Base-by-base conservation (phyloP, 768 basidiomycete species). In the Suillus discolor region DNA sequence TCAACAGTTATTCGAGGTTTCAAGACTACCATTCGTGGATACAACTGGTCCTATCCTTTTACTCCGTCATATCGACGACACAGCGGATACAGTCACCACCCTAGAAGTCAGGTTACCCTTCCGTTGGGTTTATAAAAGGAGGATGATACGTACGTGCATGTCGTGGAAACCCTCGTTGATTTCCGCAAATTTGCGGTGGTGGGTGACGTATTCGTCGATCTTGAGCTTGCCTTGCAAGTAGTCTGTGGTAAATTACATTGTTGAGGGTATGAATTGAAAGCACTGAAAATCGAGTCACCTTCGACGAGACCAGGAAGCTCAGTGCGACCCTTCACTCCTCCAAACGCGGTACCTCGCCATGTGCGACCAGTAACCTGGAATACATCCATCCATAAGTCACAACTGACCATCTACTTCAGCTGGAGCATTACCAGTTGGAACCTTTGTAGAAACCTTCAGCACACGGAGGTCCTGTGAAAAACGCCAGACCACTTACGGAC, bases 171-270 rank as follows among this genome's bases (percentile, higher is more conserved):
- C 94, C 59, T 88, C 83, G 78, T 93, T 93, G 74, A 96, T 92
- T 7, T 93, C 89, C 31, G 79, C 83, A 42, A 96, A 81, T 49
- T 79, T 85, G 71, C 89, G 86, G 70, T 87, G 82, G 79, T 99
- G 97, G 57, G 97, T 97, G 66, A 99, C 90, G 77, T 97, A 99
- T 77, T 99, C 94, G 74, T 99, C 96, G 62, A 99, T 89, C 80
- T 91, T 94, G 72, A 97, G 81, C 70, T 84, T 89, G 64, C 92
- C 93, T 20, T 82, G 75, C 66, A 96, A 84, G 78, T 96, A 97
- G 69, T 95, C 94, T 91, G 72, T 61, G 54, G 65, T 69, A 20
- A 59, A 62, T 54, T 0, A 54, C 57, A 38, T 62, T 13, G 13
- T 13, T 23, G 38, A 44, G 59, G 18, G 28, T 20, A 54, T n/a